These are phyloP conservation scores for Leccinum brunneo-olivaceum DNA, from an alignment of 1,284 basidiomycete species.

Conservation along the genomic window DNA sequence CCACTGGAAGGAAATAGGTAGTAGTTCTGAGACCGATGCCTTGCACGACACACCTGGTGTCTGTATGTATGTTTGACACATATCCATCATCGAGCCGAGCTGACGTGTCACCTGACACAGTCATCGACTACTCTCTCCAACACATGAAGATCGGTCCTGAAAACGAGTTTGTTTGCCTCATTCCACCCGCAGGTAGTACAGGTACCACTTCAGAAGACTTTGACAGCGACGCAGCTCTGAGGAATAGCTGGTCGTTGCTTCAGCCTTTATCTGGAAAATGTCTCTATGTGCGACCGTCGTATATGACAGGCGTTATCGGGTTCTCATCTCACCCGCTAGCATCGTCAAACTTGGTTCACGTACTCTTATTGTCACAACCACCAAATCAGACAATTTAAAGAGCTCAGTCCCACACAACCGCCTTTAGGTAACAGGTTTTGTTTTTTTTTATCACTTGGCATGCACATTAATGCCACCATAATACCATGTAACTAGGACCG, in stretches of 20 bases:
- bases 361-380: constrained; percentile 92
- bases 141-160: constrained; percentile 64
- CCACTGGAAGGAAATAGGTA: constrained; percentile 51
- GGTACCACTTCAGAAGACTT: constrained; percentile 42
- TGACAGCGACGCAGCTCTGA: constrained; percentile 54
- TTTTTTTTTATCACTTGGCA: constrained; percentile 14
- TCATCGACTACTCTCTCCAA: constrained; percentile 46
- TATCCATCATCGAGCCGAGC: constrained; percentile 8
- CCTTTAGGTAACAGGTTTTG: constrained; percentile 48
- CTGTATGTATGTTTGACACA: constrained; percentile 27
- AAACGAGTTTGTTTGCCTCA: constrained; percentile 66
- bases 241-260: constrained; percentile 72
- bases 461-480: constrained; percentile 13
- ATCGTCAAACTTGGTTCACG: constrained; percentile 89
- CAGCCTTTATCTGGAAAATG: constrained; percentile 71
- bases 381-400: constrained; percentile 86
- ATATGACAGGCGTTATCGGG: constrained; percentile 14
- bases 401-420: constrained; percentile 50
- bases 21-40: constrained; percentile 36
- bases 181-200: constrained; percentile 56
- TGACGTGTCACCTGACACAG: constrained; percentile 10
- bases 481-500: constrained; percentile 40
- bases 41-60: constrained; percentile 21
- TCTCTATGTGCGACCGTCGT: constrained; percentile 61
- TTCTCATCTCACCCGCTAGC: constrained; percentile 37